Conservation (phyloP, 805 yeast species). For the Sugiyamaella valdiviana region DNA sequence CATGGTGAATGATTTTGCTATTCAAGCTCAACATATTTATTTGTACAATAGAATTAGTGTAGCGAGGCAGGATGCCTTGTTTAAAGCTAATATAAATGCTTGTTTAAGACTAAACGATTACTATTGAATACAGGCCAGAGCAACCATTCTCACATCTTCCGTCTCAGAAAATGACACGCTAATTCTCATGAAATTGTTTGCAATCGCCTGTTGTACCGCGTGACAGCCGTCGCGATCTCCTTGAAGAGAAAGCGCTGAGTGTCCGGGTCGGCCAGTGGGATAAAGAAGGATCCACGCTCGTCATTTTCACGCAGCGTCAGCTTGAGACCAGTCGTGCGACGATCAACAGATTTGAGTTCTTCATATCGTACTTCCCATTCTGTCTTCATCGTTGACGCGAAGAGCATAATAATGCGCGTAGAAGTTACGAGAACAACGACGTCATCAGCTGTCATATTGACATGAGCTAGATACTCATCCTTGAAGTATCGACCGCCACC, state of each 20-base stretch:
- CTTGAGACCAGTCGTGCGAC: slow-evolving; percentile 74
- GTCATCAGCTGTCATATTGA: slow-evolving; percentile 74
- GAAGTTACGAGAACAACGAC: slow-evolving; percentile 70
- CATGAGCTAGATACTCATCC: slow-evolving; percentile 81
- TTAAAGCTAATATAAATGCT: no score
- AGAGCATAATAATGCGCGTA: slow-evolving; percentile 60
- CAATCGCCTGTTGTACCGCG: slow-evolving; percentile 50
- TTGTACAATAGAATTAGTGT: background rate
- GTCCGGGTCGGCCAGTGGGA: slow-evolving; percentile 66
- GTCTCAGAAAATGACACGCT: no score
- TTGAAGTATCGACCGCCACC: slow-evolving; percentile 70
- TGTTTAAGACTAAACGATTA: no score
- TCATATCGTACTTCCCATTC: slow-evolving; percentile 70
- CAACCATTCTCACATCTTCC: no score
- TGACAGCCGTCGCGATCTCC: slow-evolving; percentile 73
- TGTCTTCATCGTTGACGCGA: slow-evolving; percentile 51
- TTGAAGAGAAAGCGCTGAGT: slow-evolving; percentile 62
- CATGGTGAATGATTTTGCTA: no score
- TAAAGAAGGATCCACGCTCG: slow-evolving; percentile 48
- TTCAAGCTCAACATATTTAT: background rate
- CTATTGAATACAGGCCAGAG: no score
- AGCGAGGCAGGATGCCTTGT: no score
- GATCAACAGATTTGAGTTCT: slow-evolving; percentile 60
- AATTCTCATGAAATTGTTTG: slow-evolving; percentile 21
- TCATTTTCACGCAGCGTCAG: slow-evolving; percentile 29